Evolutionary conservation across 1,284 basidiomycete species (phyloP).

Genomic region (Boletellus dicymbophilus): DNA sequence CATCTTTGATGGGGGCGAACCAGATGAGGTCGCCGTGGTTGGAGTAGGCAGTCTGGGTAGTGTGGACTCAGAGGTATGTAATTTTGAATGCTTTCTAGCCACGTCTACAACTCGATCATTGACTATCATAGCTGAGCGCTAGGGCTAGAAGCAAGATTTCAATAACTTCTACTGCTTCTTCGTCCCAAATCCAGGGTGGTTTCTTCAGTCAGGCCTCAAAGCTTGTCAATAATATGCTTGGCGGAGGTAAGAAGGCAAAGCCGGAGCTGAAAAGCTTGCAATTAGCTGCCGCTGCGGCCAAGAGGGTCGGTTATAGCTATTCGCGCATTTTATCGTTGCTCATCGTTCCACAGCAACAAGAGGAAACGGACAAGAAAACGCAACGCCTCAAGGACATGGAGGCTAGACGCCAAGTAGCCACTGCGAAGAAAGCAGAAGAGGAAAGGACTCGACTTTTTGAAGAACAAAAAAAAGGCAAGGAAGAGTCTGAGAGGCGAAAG

Average conservation of each 20-base stretch:
- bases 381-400: constrained; percentile 79
- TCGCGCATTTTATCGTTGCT: not conserved
- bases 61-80: constrained; percentile 37
- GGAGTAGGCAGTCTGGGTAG: constrained; percentile 42
- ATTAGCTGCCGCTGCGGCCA: constrained; percentile 76
- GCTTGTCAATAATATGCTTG: constrained; percentile 61
- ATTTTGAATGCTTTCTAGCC: not conserved
- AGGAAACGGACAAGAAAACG: constrained; percentile 79
- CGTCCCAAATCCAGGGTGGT: constrained; percentile 55
- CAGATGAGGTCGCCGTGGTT: constrained; percentile 40
- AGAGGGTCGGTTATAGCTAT: constrained; percentile 60
- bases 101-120: not conserved
- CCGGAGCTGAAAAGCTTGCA: constrained; percentile 83
- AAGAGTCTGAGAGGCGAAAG: constrained; percentile 70
- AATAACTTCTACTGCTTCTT: constrained; percentile 49
- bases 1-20: constrained; percentile 38
- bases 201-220: constrained; percentile 70
- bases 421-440: constrained; percentile 79
- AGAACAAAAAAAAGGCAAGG: constrained; percentile 69
- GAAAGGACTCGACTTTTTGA: constrained; percentile 65
- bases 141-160: constrained; percentile 55
- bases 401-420: constrained; percentile 65
- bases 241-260: constrained; percentile 63
- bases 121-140: constrained; percentile 12
- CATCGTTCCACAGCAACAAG: constrained; percentile 68